Base-by-base conservation (phyloP, 1,139 yeast species). In the Yamadazyma membranifaciens region DNA sequence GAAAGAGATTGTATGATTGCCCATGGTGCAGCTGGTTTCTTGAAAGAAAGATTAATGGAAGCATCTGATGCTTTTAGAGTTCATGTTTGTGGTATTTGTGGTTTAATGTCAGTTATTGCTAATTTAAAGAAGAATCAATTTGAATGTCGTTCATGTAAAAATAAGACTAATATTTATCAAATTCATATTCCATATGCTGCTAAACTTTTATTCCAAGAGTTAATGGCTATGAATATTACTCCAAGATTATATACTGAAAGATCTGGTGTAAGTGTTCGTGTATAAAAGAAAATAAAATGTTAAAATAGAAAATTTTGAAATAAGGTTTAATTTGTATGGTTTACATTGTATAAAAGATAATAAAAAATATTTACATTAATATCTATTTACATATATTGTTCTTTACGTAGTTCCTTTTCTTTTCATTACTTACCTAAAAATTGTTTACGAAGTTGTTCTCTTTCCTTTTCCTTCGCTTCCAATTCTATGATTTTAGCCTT, bases 1-100 rank as follows among this genome's bases (percentile, higher is more conserved):
- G 99, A 92, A 69, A 88, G 98, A 75, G 98, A 94, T 75, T 92
- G 98, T 85, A 92, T 94, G 96, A 92, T 92, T 75, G 98, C 98
- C 4, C 98, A 92, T 64, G 98, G 98, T 63, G 98, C 97, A 2
- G 97, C 98, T 1, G 95, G 97, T 7, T 92, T 92, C 73, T 78
- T 92, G 68, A 88, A 91, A 68, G 99, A 92, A 69, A 80, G 99
- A 64, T 75, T 92, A 63, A 91, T 92, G 97, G 98, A 92, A 65
- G 97, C 97, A 3, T 89, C 98, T 0, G 99, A 92, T 72, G 97
- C 98, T 3, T 92, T 92, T 73, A 80, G 98, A 66, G 98, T 94
- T 34, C 98, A 94, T 62, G 85, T 94, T 26, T 92, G 99, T 73
- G 98, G 98, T 57, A 80, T 88, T 56, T 92, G 98, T 74, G 98